phyloP scores from a whole-genome alignment of 2,329 filamentous ascomycete species.

The Ophiosphaerella korrae region DNA sequence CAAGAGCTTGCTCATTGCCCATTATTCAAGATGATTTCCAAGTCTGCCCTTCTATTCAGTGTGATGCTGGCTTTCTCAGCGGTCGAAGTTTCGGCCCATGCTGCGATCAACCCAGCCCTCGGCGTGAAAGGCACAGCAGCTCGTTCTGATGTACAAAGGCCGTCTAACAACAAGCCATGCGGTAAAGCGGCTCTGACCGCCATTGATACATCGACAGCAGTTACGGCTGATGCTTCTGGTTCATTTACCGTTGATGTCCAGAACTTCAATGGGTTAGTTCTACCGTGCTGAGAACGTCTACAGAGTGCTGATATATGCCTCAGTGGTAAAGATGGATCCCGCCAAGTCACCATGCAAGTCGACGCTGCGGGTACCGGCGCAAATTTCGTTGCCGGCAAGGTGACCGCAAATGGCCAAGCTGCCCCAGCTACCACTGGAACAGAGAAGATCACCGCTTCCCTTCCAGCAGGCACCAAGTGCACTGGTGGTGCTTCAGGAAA shows the following conservation, averaged over 20 bases:
- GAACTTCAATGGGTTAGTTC: constrained; percentile 5
- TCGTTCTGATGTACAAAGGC: constrained; percentile 4
- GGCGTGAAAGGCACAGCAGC: constrained; percentile 1
- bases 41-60: constrained; percentile 1
- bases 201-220: constrained; percentile 6
- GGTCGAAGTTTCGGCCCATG: constrained; percentile 4
- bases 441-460: constrained; percentile 6
- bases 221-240: constrained; percentile 2
- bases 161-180: constrained; percentile 3
- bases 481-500: constrained; percentile 4
- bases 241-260: constrained; percentile 2
- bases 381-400: constrained; percentile 1
- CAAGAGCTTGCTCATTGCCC: background rate
- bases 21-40: constrained; percentile 6
- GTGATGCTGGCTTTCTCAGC: constrained; percentile 6
- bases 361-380: constrained; percentile 4
- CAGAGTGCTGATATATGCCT: background rate
- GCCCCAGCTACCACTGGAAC: constrained; percentile 7
- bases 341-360: constrained; percentile 6
- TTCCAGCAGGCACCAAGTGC: constrained; percentile 4
- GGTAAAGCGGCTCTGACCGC: constrained; percentile 5
- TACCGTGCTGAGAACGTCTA: no score
- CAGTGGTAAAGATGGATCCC: constrained; percentile 6
- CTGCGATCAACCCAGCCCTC: constrained; percentile 7
- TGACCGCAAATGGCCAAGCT: constrained; percentile 4